These are phyloP conservation scores for Ascochyta rabiei DNA, from an alignment of 2,329 filamentous ascomycete species.

Conservation along the genomic window DNA sequence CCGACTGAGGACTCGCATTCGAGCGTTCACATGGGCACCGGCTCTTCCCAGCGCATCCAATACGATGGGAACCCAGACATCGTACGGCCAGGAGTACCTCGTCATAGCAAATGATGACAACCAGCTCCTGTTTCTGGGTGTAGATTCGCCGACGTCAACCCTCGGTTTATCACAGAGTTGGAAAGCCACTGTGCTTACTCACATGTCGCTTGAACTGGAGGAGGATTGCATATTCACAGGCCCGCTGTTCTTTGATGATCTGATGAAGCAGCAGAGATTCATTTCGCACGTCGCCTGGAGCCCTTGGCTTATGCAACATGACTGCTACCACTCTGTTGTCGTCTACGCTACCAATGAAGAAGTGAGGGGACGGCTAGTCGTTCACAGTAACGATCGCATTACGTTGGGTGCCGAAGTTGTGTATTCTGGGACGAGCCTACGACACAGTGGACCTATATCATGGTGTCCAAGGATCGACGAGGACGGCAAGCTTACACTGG, in stretches of 20 bases:
- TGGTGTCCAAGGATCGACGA: conserved; percentile 32
- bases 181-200: conserved; percentile 35
- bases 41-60: conserved; percentile 20
- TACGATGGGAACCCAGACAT: conserved; percentile 33
- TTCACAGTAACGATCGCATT: conserved; percentile 21
- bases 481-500: conserved; percentile 29
- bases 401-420: conserved; percentile 30
- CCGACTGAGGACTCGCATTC: conserved; percentile 47
- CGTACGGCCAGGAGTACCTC: conserved; percentile 41
- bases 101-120: conserved; percentile 52
- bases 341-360: conserved; percentile 46
- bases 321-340: conserved; percentile 37
- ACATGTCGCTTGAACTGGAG: conserved; percentile 29
- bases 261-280: conserved; percentile 40
- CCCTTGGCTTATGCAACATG: conserved; percentile 40
- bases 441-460: conserved; percentile 36
- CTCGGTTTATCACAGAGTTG: conserved; percentile 32
- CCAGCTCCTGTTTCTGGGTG: conserved; percentile 45
- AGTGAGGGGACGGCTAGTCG: conserved; percentile 34
- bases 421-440: conserved; percentile 29
- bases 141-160: conserved; percentile 48
- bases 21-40: conserved; percentile 52
- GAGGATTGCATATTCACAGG: conserved; percentile 17
- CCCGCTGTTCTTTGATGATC: conserved; percentile 38
- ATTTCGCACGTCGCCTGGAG: conserved; percentile 49